Evolutionary conservation across 1,139 yeast genomes (phyloP).

Genomic region (Candida sp.): DNA sequence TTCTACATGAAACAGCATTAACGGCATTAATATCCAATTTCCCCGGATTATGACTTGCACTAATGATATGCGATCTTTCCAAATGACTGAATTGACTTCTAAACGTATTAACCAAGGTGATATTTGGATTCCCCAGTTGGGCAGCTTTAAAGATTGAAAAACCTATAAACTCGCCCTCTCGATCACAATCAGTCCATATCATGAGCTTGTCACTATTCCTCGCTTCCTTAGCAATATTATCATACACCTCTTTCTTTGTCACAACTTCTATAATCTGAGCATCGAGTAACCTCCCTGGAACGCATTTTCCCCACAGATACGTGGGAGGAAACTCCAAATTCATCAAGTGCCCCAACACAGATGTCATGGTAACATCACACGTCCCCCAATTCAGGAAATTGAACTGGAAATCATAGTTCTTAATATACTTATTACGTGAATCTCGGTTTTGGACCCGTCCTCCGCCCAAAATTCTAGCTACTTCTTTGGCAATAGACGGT

Average conservation of each 20-base stretch:
- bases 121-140: conserved; percentile 43
- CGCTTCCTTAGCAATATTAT: conserved; percentile 72
- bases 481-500: conserved; percentile 90
- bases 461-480: conserved; percentile 73
- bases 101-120: conserved; percentile 48
- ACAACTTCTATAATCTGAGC: conserved; percentile 56
- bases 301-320: conserved; percentile 67
- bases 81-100: conserved; percentile 88
- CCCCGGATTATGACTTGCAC: conserved; percentile 72
- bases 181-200: conserved; percentile 99
- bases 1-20: conserved; percentile 81
- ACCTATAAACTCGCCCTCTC: conserved; percentile 98
- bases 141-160: conserved; percentile 79
- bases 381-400: conserved; percentile 56
- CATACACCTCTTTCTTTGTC: conserved; percentile 48
- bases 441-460: conserved; percentile 51
- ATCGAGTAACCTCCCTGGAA: conserved; percentile 61
- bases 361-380: conserved; percentile 86
- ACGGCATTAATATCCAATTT: conserved; percentile 67
- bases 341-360: conserved; percentile 84
- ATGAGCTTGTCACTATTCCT: conserved; percentile 57
- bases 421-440: conserved; percentile 60
- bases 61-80: conserved; percentile 67
- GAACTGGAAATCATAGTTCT: conserved; percentile 77
- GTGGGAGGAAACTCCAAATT: conserved; percentile 61